phyloP scores from a whole-genome alignment of 2,329 filamentous ascomycete species.

The Teratosphaeria zuluensis region DNA sequence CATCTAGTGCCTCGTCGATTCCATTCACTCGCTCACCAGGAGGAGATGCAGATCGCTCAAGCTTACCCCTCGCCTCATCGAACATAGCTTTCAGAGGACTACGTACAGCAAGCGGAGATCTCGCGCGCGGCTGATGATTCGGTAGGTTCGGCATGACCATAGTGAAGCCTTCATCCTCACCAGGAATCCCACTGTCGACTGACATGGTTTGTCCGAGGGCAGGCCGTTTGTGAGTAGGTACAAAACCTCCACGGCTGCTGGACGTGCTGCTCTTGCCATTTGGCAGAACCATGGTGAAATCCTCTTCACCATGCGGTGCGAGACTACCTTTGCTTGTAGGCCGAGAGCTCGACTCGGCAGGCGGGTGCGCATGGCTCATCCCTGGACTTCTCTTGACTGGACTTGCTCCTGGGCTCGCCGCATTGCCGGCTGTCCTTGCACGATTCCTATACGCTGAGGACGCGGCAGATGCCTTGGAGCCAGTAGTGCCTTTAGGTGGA shows the following conservation, averaged over 20 bases:
- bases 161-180: constrained; percentile 39
- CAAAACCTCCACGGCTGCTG: constrained; percentile 22
- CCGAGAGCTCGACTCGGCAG: constrained; percentile 14
- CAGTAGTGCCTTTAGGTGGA: constrained; percentile 27
- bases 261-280: constrained; percentile 24
- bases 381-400: constrained; percentile 20
- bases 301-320: constrained; percentile 28
- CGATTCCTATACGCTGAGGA: constrained; percentile 19
- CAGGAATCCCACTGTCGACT: constrained; percentile 30
- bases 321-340: constrained; percentile 26
- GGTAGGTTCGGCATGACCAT: constrained; percentile 39
- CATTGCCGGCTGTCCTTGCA: constrained; percentile 11
- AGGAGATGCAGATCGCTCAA: constrained; percentile 9
- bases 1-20: constrained; percentile 6
- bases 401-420: constrained; percentile 22
- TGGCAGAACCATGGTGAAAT: constrained; percentile 39
- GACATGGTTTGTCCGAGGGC: constrained; percentile 29
- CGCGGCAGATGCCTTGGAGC: constrained; percentile 19
- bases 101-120: constrained; percentile 21
- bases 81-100: constrained; percentile 25
- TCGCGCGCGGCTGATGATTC: constrained; percentile 12
- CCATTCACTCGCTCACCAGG: constrained; percentile 3
- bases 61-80: constrained; percentile 20
- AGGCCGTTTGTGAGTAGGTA: constrained; percentile 26
- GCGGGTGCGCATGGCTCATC: constrained; percentile 10